Percentiles rank a stretch among this genome's conserved stretches.
phyloP scores from a whole-genome alignment of 1,284 basidiomycete genomes.

The Pholiota adiposa region DNA sequence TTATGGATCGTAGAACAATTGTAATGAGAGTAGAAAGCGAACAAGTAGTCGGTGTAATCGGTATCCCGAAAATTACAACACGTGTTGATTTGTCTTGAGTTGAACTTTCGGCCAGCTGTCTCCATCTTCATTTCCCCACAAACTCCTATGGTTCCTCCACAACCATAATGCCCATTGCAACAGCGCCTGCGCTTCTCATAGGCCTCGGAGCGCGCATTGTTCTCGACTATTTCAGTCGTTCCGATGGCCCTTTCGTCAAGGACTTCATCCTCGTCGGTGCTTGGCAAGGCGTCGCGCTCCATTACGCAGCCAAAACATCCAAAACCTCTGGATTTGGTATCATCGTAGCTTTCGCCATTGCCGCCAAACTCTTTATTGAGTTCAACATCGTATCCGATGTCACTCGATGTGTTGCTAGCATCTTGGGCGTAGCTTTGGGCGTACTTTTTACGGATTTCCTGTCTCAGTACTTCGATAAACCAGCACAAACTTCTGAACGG shows the following conservation, averaged over 20 bases:
- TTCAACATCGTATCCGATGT: conserved; percentile 56
- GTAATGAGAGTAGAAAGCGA: background rate
- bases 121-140: conserved; percentile 5
- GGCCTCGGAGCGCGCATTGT: conserved; percentile 72
- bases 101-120: conserved; percentile 5
- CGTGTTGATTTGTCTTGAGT: conserved; percentile 21
- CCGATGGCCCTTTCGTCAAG: conserved; percentile 50
- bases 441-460: conserved; percentile 69
- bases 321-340: conserved; percentile 55
- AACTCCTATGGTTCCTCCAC: conserved; percentile 29
- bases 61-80: conserved; percentile 7
- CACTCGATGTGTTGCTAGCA: conserved; percentile 55
- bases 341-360: conserved; percentile 58
- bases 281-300: conserved; percentile 75
- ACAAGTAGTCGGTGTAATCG: background rate
- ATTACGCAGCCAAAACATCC: conserved; percentile 62
- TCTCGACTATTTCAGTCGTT: conserved; percentile 56
- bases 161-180: conserved; percentile 41
- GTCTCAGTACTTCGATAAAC: conserved; percentile 57
- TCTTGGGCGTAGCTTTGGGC: conserved; percentile 66
- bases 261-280: conserved; percentile 70
- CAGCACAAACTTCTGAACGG: conserved; percentile 24
- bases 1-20: background rate
- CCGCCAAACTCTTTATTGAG: conserved; percentile 63
- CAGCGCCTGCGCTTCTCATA: conserved; percentile 51